Percentiles rank a stretch among this genome's conserved stretches.
phyloP scores from a whole-genome alignment of 2,329 filamentous ascomycete species.

The Nemania sp. region DNA sequence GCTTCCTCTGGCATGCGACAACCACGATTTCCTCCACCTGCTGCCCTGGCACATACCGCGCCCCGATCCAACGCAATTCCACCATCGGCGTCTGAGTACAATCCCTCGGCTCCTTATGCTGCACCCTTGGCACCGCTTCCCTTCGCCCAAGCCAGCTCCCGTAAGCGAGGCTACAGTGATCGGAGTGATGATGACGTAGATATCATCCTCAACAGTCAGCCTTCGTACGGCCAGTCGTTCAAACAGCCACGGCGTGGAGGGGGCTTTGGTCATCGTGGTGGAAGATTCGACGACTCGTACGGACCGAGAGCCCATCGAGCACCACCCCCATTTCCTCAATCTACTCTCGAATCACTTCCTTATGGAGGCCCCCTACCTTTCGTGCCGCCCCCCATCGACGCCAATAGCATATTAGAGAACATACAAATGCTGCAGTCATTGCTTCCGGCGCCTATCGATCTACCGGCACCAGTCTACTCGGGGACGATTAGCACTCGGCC shows the following conservation, averaged over 20 bases:
- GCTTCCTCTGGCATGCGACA: constrained; percentile 4
- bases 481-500: constrained; percentile 28
- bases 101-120: constrained; percentile 25
- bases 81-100: constrained; percentile 17
- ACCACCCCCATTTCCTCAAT: constrained; percentile 12
- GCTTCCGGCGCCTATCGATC: constrained; percentile 49
- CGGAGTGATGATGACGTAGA: constrained; percentile 49
- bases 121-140: constrained; percentile 17
- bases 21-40: constrained; percentile 15
- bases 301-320: constrained; percentile 38
- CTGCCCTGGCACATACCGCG: constrained; percentile 23
- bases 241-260: constrained; percentile 66
- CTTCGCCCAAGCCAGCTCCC: constrained; percentile 38
- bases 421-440: constrained; percentile 66
- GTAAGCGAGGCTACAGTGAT: constrained; percentile 63
- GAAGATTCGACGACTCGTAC: constrained; percentile 43
- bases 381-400: constrained; percentile 55
- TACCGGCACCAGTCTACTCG: constrained; percentile 42
- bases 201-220: constrained; percentile 39
- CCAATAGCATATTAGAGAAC: constrained; percentile 64
- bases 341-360: constrained; percentile 19
- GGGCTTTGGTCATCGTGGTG: constrained; percentile 41
- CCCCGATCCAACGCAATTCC: constrained; percentile 25
- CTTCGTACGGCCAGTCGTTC: constrained; percentile 46
- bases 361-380: constrained; percentile 36